A percentile compares a stretch with the other conserved stretches of the same genome.
phyloP scores from a whole-genome alignment of 2,329 filamentous ascomycete genomes.

The Colletotrichum phormii region DNA sequence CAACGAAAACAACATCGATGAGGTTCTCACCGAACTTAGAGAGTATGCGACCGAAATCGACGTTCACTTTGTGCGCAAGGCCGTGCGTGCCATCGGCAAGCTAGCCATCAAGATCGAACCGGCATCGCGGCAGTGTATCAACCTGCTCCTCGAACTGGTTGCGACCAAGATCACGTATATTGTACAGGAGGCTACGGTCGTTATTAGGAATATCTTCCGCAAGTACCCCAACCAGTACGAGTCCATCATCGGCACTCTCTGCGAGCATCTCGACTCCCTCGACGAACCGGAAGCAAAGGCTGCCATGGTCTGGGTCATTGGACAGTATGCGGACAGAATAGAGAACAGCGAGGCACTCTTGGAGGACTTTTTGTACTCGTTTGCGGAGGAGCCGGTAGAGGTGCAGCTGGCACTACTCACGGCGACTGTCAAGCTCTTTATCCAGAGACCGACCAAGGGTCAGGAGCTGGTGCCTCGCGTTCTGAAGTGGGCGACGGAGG shows the following conservation, averaged over 20 bases:
- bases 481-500: conserved; percentile 97
- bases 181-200: conserved; percentile 97
- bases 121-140: conserved; percentile 90
- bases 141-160: conserved; percentile 90
- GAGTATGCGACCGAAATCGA: conserved; percentile 99
- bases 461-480: conserved; percentile 94
- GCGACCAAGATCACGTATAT: conserved; percentile 99
- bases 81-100: conserved; percentile 96
- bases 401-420: conserved; percentile 95
- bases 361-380: conserved; percentile 94
- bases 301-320: conserved; percentile 99
- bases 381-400: conserved; percentile 93
- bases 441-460: conserved; percentile 94
- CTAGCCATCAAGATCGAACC: conserved; percentile 99
- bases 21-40: conserved; percentile 91
- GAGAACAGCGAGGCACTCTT: conserved; percentile 95
- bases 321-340: conserved; percentile 96
- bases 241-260: conserved; percentile 94
- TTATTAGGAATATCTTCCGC: conserved; percentile 98
- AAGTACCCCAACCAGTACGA: conserved; percentile 99
- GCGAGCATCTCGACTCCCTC: conserved; percentile 94
- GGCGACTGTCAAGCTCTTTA: conserved; percentile 97
- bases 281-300: conserved; percentile 98
- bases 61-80: conserved; percentile 98
- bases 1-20: conserved; percentile 92